Conservation (phyloP, 345 rosid genomes). For the Lenwebbia sp. region DNA sequence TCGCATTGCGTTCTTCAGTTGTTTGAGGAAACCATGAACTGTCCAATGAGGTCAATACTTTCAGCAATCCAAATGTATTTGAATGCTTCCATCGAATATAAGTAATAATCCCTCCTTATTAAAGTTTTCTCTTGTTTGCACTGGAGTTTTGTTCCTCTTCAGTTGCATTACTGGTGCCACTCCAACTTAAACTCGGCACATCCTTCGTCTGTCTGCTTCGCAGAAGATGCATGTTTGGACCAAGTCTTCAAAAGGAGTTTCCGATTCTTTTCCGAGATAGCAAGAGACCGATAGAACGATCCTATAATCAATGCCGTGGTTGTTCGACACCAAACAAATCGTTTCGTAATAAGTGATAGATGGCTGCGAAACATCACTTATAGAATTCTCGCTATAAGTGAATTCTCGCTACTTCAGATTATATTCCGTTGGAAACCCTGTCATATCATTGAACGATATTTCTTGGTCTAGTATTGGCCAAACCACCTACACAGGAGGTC, state of each 20-base stretch:
- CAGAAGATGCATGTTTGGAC: background rate
- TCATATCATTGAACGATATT: background rate
- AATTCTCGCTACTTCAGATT: background rate
- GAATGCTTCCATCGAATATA: too few species aligned
- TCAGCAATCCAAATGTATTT: too few species aligned
- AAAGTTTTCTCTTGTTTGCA: background rate
- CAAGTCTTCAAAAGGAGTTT: background rate
- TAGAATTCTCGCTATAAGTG: background rate
- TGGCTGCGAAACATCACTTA: background rate
- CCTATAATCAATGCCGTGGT: fast-evolving
- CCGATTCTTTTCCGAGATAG: fast-evolving
- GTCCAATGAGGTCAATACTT: background rate
- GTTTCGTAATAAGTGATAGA: background rate
- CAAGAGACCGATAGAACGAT: fast-evolving
- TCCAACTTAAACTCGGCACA: background rate
- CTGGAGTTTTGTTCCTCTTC: background rate
- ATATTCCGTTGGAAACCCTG: background rate
- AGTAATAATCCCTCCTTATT: too few species aligned
- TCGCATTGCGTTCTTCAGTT: background rate
- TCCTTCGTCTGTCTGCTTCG: background rate
- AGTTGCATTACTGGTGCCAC: background rate
- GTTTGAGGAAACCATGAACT: background rate
- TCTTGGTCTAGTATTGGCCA: background rate
- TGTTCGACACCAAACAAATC: background rate
- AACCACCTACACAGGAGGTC: background rate